Percentiles rank a stretch among this genome's conserved stretches.
Conservation (phyloP, 148 eudicot genomes). For the Vaccinium corymbosum region DNA sequence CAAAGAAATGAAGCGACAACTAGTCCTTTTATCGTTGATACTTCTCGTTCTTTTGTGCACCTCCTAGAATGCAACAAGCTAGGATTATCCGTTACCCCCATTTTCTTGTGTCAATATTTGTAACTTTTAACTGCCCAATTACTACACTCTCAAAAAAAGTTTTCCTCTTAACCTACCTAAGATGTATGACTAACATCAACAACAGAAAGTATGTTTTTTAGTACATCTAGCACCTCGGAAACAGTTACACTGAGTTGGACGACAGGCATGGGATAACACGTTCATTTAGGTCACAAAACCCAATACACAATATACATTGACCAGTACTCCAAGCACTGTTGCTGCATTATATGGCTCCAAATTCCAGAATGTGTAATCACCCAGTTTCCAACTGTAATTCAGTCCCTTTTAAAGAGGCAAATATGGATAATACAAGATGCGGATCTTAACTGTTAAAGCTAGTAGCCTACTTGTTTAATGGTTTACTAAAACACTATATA, state of each 20-base stretch:
- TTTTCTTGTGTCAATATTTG: neutral
- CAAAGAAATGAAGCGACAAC: neutral
- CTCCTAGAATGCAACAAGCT: neutral
- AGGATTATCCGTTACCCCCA: neutral
- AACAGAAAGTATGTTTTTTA: neutral
- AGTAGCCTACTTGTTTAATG: neutral
- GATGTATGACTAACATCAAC: constrained; percentile 1
- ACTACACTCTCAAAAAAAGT: neutral
- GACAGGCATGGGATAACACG: neutral
- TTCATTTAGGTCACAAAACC: constrained; percentile 8
- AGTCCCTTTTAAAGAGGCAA: neutral
- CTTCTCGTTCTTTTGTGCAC: neutral
- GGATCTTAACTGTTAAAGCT: neutral
- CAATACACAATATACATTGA: neutral
- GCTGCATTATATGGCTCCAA: neutral
- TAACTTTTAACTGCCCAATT: neutral
- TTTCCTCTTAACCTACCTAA: neutral
- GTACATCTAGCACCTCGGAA: neutral
- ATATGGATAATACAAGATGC: neutral
- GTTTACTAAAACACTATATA: neutral
- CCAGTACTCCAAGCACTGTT: neutral
- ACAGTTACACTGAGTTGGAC: neutral
- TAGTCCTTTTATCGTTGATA: neutral
- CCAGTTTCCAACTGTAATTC: neutral
- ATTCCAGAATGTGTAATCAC: neutral